A percentile compares a stretch with the other conserved stretches of the same genome.
phyloP scores from a whole-genome alignment of 805 yeast genomes.

The Jamesozyma jinghongensis region DNA sequence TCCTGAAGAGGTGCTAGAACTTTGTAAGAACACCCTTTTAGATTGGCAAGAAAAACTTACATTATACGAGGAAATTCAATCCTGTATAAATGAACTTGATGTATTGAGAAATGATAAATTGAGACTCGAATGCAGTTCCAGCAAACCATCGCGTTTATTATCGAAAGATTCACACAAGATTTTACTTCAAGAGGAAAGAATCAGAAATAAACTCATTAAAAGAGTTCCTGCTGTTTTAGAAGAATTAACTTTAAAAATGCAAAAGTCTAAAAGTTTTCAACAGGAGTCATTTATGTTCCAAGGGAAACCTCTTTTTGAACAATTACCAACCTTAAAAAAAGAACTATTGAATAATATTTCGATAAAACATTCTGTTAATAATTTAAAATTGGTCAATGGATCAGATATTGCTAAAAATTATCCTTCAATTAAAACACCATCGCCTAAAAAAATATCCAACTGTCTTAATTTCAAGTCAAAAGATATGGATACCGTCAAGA shows the following conservation, averaged over 20 bases:
- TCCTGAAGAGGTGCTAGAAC: neutral
- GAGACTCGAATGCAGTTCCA: neutral
- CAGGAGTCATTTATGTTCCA: neutral
- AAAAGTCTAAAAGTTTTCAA: neutral
- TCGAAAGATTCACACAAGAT: neutral
- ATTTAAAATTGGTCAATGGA: too few relatives aligned
- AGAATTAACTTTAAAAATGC: neutral
- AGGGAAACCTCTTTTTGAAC: neutral
- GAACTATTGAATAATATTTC: neutral
- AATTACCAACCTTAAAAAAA: neutral
- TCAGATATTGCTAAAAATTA: too few relatives aligned
- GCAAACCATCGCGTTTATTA: neutral
- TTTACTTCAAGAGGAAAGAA: neutral
- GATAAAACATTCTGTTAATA: too few relatives aligned
- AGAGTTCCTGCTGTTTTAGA: neutral
- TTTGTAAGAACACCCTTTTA: neutral
- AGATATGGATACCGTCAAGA: too few relatives aligned
- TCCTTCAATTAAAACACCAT: too few relatives aligned
- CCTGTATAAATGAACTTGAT: neutral
- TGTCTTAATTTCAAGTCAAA: too few relatives aligned
- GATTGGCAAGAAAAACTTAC: neutral
- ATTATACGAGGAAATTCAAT: neutral
- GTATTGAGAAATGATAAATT: neutral
- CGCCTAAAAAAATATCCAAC: too few relatives aligned
- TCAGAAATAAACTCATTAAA: neutral